Percentiles rank a stretch among this genome's conserved stretches.
Evolutionary conservation across 2,329 filamentous ascomycete genomes (phyloP).

Genomic region (Magnaporthales sp.): DNA sequence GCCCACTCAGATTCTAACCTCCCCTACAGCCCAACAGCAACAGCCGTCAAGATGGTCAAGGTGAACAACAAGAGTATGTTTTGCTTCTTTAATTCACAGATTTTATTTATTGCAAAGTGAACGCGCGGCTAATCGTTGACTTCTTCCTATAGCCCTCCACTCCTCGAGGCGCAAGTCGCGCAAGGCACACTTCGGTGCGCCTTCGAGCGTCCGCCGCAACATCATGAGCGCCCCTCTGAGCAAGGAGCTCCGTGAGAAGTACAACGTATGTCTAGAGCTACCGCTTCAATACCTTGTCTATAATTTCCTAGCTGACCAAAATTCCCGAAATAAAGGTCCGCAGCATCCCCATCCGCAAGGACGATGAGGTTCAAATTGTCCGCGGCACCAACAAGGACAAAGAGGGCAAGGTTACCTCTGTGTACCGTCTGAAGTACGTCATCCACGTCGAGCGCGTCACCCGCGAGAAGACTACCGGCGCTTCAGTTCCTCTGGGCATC

Average conservation of each 20-base stretch:
- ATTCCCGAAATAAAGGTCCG: slow-evolving; percentile 61
- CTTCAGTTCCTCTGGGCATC: slow-evolving; percentile 89
- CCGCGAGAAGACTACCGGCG: slow-evolving; percentile 95
- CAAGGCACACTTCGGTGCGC: slow-evolving; percentile 95
- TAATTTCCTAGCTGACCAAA: slow-evolving; percentile 46
- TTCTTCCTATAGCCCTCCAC: slow-evolving; percentile 42
- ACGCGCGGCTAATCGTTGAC: slow-evolving; percentile 12
- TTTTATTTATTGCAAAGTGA: not conserved
- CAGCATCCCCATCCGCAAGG: slow-evolving; percentile 94
- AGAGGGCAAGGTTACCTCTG: slow-evolving; percentile 95
- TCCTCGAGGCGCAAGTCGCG: slow-evolving; percentile 97
- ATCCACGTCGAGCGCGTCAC: slow-evolving; percentile 95
- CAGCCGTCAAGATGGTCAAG: slow-evolving; percentile 12
- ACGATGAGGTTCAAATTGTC: slow-evolving; percentile 88
- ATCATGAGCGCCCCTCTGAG: slow-evolving; percentile 95
- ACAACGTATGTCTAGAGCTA: slow-evolving; percentile 65
- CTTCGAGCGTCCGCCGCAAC: slow-evolving; percentile 85
- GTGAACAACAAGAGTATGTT: slow-evolving; percentile 11
- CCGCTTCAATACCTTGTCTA: not conserved
- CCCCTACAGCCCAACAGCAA: not conserved
- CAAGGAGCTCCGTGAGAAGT: slow-evolving; percentile 98
- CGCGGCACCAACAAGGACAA: slow-evolving; percentile 94
- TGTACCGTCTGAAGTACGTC: slow-evolving; percentile 97
- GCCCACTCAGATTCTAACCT: not conserved
- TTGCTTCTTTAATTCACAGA: not conserved